Base-by-base conservation (phyloP, 441 rosid species). In the Dalechampia spathulata region DNA sequence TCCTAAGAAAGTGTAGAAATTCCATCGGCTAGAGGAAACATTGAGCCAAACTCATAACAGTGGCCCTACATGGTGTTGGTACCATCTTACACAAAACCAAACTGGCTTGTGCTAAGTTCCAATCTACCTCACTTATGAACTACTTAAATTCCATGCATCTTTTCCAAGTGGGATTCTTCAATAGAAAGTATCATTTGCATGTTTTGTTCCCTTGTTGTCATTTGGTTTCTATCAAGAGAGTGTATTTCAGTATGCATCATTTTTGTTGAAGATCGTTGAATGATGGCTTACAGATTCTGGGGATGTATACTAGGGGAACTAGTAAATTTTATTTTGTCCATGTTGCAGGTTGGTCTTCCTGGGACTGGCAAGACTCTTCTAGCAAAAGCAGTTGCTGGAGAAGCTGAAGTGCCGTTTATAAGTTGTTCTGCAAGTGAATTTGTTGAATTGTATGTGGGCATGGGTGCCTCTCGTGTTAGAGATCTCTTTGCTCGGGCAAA, bases 371-470 rank as follows among this genome's bases (percentile, higher is more conserved):
- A 93, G 80, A 93, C 99, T 21, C 97, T 93, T 72, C 76, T 88
- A 46, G 99, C 97, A 19, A 92, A 86, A 76, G 97, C 96, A 45
- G 96, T 92, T 39, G 97, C 99, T 38, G 94, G 99, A 65, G 99
- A 94, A 69, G 91, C 99, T 55, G 95, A 87, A 17, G 98, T 90
- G 52, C 92, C 95, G 25, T 94, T 94, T 63, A 86, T 94, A 61
- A 90, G 99, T 72, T 90, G 96, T 68, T 90, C 99, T 12, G 97
- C 97, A 26, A 94, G 99, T 73, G 99, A 94, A 76, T 94, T 94
- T 62, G 96, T 94, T 8, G 96, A 94, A 77, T 66, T 94, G 57
- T 94, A 90, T 75, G 96, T 94, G 67, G 96, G 90, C 59, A 90
- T 94, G 97, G 99, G 99, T 40, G 97, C 97, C 39, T 90, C 97